These are phyloP conservation scores for Mycena metata DNA, from an alignment of 768 basidiomycete species.

Conservation along the genomic window DNA sequence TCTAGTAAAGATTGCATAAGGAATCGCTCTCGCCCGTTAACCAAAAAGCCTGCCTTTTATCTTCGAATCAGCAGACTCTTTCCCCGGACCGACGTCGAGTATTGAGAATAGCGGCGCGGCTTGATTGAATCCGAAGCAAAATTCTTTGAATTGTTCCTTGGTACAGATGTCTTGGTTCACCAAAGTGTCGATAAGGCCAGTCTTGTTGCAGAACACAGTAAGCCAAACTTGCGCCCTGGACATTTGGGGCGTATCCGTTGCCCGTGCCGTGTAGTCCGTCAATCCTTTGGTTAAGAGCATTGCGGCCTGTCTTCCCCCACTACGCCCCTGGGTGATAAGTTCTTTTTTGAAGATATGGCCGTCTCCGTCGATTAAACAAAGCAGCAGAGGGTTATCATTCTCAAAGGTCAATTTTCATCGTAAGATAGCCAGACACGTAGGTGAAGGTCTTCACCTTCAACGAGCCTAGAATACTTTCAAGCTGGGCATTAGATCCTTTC, in stretches of 20 bases:
- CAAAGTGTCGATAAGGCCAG: conserved; percentile 57
- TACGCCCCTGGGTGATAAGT: conserved; percentile 54
- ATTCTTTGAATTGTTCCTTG: conserved; percentile 59
- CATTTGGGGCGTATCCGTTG: conserved; percentile 4
- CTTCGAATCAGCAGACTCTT: conserved; percentile 68
- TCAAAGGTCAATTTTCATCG: conserved; percentile 23
- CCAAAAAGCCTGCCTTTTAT: conserved; percentile 55
- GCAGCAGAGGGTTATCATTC: conserved; percentile 56
- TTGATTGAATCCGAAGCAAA: conserved; percentile 64
- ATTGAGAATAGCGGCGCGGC: conserved; percentile 63
- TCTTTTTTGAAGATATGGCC: conserved; percentile 56
- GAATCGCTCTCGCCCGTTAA: conserved; percentile 28
- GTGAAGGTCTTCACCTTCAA: conserved; percentile 44
- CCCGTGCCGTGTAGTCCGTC: conserved; percentile 27
- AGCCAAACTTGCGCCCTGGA: conserved; percentile 53
- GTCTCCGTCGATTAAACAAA: conserved; percentile 65
- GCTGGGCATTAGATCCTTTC: conserved; percentile 43
- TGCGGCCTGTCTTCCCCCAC: conserved; percentile 53
- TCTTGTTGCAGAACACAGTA: conserved; percentile 59
- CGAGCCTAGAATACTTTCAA: conserved; percentile 50
- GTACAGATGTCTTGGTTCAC: conserved; percentile 45
- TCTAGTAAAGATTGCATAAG: conserved; percentile 41
- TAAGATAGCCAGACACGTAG: not conserved
- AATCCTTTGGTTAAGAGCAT: conserved; percentile 50
- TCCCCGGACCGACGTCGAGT: conserved; percentile 64